Evolutionary conservation across 2,329 filamentous ascomycete species (phyloP).

Genomic region (Ophiosphaerella korrae): DNA sequence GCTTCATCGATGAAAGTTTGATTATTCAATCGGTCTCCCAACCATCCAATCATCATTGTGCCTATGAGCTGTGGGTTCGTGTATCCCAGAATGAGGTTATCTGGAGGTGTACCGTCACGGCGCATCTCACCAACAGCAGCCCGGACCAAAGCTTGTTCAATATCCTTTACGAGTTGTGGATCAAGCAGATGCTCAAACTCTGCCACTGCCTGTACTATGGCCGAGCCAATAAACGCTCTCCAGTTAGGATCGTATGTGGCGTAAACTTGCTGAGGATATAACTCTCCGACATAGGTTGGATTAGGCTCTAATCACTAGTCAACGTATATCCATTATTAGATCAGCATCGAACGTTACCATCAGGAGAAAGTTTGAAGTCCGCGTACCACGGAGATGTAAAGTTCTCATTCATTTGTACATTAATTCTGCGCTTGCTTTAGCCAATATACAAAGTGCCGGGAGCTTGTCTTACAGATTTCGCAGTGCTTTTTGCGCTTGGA

Average conservation of each 20-base stretch:
- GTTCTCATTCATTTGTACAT: constrained; percentile 45
- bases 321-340: too few species aligned
- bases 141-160: constrained; percentile 46
- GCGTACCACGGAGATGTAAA: constrained; percentile 52
- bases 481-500: constrained; percentile 45
- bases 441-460: too few species aligned
- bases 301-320: constrained; percentile 35
- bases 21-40: constrained; percentile 49
- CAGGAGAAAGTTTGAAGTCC: constrained; percentile 50
- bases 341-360: constrained; percentile 11
- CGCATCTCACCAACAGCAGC: constrained; percentile 50
- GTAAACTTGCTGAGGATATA: constrained; percentile 41
- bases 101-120: constrained; percentile 49
- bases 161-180: constrained; percentile 38
- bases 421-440: constrained; percentile 10
- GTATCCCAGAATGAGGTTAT: constrained; percentile 50
- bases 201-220: constrained; percentile 46
- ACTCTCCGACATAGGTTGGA: constrained; percentile 29
- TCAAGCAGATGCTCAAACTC: constrained; percentile 42
- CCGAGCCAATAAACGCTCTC: constrained; percentile 47
- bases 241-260: constrained; percentile 39
- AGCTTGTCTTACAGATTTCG: constrained; percentile 31
- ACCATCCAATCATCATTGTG: constrained; percentile 49
- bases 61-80: constrained; percentile 53
- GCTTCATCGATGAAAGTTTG: constrained; percentile 46